Conservation (phyloP, 495 filamentous ascomycete genomes). For the Penicillium lagena region DNA sequence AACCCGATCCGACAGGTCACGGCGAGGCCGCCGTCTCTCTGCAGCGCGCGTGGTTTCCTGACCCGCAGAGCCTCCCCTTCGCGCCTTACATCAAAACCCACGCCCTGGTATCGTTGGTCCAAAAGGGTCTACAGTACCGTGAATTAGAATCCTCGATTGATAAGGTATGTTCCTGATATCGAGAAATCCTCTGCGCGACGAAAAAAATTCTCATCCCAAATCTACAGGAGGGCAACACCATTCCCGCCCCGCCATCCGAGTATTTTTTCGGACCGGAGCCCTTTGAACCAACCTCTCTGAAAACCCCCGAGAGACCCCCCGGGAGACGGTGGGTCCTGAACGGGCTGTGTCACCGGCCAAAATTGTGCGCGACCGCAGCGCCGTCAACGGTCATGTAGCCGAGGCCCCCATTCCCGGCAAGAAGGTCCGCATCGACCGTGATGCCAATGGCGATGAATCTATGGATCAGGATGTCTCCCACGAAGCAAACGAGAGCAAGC, state of each 20-base stretch:
- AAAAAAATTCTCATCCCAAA: neutral
- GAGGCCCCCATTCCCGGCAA: conserved; percentile 18
- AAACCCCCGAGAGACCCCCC: conserved; percentile 16
- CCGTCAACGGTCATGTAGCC: conserved; percentile 1
- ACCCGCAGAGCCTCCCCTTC: conserved; percentile 70
- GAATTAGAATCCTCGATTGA: conserved; percentile 56
- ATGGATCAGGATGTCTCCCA: conserved; percentile 37
- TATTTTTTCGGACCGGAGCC: conserved; percentile 48
- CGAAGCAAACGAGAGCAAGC: conserved; percentile 13
- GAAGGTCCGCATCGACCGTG: conserved; percentile 34
- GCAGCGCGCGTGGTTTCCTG: conserved; percentile 73
- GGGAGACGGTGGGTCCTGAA: conserved; percentile 23
- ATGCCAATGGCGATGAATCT: conserved; percentile 55
- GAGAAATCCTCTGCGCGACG: neutral
- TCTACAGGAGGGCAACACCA: conserved; percentile 37
- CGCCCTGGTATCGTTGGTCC: conserved; percentile 67
- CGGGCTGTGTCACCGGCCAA: conserved; percentile 28
- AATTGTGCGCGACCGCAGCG: conserved; percentile 29
- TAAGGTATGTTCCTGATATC: conserved; percentile 44
- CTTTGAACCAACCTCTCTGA: conserved; percentile 25
- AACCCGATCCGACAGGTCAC: conserved; percentile 30
- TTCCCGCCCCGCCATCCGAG: conserved; percentile 27
- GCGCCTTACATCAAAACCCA: conserved; percentile 69
- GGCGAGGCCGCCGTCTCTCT: conserved; percentile 71
- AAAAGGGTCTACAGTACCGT: conserved; percentile 72